Base-by-base conservation (phyloP, 1,284 basidiomycete genomes). In the Apiotrichum montevideense region DNA sequence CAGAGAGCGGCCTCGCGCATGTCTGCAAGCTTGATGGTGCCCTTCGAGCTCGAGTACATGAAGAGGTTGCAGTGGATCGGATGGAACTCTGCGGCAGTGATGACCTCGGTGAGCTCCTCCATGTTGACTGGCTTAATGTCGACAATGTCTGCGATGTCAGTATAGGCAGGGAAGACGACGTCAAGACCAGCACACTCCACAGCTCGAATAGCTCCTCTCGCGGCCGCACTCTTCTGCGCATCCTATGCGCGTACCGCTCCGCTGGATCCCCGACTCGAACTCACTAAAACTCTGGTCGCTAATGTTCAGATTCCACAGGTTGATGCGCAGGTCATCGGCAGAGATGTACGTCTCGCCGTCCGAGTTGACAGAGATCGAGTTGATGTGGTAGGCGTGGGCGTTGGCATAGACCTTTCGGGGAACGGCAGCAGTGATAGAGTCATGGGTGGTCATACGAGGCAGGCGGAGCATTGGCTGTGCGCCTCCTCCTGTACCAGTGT, bases 51-150 rank as follows among this genome's bases (percentile, higher is more conserved):
- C 61, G 95, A 98, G 78, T 98, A 99, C 89, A 98, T 97, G 80
- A 99, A 98, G 55, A 92, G 80, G 76, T 98, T 98, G 85, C 96
- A 98, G 67, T 96, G 90, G 62, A 86, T 83, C 13, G 96, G 96
- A 73, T 98, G 96, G 79, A 98, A 98, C 78, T 99, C 96, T 56
- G 96, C 92, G 4, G 95, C 93, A 9, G 96, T 99, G 77, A 99
- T 98, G 74, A 99, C 96, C 76, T 99, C 96, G 13, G 96, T 98
- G 54, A 99, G 82, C 77, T 99, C 96, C 73, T 99, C 96, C 96
- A 99, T 98, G 79, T 98, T 98, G 70, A 92, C 87, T 0, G 96
- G 96, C 77, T 99, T 99, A 83, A 99, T 98, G 78, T 99, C 96
- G 64, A 99, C 94, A 72, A 99, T 98, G 79, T 99, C 94, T 98